Conservation (phyloP, 805 yeast genomes). For the Myxozyma vanderwaltii region DNA sequence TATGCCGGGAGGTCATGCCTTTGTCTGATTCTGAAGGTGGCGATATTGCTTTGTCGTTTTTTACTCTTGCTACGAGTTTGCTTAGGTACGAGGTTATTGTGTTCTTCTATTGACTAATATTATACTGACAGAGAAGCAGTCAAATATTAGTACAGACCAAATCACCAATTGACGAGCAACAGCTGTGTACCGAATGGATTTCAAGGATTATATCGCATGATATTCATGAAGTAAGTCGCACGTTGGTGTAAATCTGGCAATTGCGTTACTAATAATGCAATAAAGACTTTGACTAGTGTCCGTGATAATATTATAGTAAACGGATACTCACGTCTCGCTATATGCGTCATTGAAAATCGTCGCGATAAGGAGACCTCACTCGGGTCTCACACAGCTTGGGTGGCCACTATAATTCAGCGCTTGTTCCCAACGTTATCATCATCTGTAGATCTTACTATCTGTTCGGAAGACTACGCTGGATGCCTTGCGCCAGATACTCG, state of each 20-base stretch:
- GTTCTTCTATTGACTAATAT: too few relatives aligned
- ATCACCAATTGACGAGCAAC: slow-evolving; percentile 4
- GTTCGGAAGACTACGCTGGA: slow-evolving; percentile 1
- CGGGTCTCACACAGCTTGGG: neutral
- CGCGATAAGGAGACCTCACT: neutral
- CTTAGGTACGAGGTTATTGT: neutral
- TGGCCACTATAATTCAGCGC: neutral
- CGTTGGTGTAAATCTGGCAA: too few relatives aligned
- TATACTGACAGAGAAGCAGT: neutral
- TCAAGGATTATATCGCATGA: neutral
- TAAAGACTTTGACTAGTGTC: slow-evolving; percentile 7
- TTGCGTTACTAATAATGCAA: neutral
- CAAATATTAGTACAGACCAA: neutral
- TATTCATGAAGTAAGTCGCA: slow-evolving; percentile 3
- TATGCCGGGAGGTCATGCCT: slow-evolving; percentile 5
- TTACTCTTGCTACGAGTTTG: slow-evolving; percentile 12
- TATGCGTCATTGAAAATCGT: slow-evolving; percentile 11
- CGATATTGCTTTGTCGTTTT: slow-evolving; percentile 2
- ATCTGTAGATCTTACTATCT: neutral
- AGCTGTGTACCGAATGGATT: slow-evolving; percentile 4
- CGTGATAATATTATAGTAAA: slow-evolving; percentile 2
- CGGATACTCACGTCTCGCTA: slow-evolving; percentile 15
- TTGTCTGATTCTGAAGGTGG: neutral
- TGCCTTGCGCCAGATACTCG: slow-evolving; percentile 14
- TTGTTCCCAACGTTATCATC: slow-evolving; percentile 11